Percentiles rank a stretch among this genome's conserved stretches.
Evolutionary conservation across 106 monocot species (phyloP).

Genomic region (Allium sativum): DNA sequence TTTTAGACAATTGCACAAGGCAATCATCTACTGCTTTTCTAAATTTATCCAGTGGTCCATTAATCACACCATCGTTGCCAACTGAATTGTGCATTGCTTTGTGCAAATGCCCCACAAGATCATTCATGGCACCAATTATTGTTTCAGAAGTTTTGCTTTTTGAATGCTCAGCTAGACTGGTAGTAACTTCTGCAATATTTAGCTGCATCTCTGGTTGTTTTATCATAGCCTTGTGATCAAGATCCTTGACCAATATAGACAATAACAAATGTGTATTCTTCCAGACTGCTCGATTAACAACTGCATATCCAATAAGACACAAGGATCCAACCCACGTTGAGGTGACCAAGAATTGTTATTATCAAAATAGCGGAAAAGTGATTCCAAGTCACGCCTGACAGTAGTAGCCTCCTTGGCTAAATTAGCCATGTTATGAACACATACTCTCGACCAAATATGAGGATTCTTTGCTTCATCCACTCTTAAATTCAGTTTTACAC

Average conservation of each 20-base stretch:
- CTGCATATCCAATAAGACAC: constrained; percentile 60
- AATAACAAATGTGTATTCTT: constrained; percentile 57
- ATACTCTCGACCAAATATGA: constrained; percentile 76
- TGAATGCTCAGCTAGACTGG: constrained; percentile 47
- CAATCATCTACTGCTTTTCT: constrained; percentile 55
- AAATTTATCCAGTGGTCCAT: constrained; percentile 35
- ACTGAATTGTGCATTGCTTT: constrained; percentile 44
- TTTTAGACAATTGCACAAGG: constrained; percentile 59
- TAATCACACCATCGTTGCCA: constrained; percentile 12
- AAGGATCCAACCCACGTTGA: constrained; percentile 48
- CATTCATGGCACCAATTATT: constrained; percentile 53
- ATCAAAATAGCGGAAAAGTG: constrained; percentile 82
- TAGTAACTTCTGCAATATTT: constrained; percentile 58
- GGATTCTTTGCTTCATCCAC: constrained; percentile 59
- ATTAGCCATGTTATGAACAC: constrained; percentile 77
- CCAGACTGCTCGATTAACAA: constrained; percentile 60
- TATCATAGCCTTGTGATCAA: constrained; percentile 64
- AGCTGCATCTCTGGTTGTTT: constrained; percentile 67
- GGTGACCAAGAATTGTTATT: constrained; percentile 54
- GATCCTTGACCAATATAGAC: constrained; percentile 73
- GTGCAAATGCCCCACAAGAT: constrained; percentile 66
- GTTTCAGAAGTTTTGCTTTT: constrained; percentile 50
- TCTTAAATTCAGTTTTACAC: constrained; percentile 22
- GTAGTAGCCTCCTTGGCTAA: constrained; percentile 84
- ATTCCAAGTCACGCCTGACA: constrained; percentile 62